Evolutionary conservation across 1,284 basidiomycete genomes (phyloP).

Genomic region (Boletus smithii): DNA sequence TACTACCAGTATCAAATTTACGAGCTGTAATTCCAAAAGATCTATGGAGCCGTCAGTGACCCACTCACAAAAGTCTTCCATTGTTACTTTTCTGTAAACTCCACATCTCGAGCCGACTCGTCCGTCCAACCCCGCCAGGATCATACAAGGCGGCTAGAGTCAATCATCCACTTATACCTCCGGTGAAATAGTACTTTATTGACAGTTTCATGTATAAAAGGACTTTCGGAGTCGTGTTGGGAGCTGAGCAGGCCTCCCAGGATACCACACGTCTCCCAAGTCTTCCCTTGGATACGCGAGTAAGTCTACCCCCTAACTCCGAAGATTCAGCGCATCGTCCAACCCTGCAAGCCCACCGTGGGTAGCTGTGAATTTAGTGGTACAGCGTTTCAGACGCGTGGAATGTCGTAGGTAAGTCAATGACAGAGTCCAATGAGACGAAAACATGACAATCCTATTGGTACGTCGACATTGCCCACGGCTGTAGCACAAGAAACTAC

Average conservation of each 20-base stretch:
- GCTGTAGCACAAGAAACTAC: no score
- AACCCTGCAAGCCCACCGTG: neutral
- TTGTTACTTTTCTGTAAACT: no score
- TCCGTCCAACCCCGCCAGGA: conserved; percentile 13
- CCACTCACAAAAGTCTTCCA: no score
- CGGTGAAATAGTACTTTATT: conserved; percentile 7
- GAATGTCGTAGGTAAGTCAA: conserved; percentile 8
- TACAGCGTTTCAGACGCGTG: conserved; percentile 5
- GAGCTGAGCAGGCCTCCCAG: neutral
- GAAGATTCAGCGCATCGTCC: neutral
- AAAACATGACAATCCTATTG: conserved; percentile 18
- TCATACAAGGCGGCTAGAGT: conserved; percentile 9
- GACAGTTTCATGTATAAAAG: conserved; percentile 17
- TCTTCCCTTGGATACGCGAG: neutral
- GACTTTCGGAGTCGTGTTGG: neutral
- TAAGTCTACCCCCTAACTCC: conserved; percentile 1
- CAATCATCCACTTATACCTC: conserved; percentile 19
- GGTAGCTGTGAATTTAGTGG: neutral
- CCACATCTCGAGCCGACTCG: no score
- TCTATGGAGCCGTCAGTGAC: conserved; percentile 11
- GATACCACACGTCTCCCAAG: neutral
- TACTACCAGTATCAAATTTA: no score
- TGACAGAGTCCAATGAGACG: no score
- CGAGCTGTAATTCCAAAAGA: no score
- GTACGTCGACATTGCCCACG: conserved; percentile 22